Conservation (phyloP, 352 stramenopile genomes). For the Peronospora destructor region DNA sequence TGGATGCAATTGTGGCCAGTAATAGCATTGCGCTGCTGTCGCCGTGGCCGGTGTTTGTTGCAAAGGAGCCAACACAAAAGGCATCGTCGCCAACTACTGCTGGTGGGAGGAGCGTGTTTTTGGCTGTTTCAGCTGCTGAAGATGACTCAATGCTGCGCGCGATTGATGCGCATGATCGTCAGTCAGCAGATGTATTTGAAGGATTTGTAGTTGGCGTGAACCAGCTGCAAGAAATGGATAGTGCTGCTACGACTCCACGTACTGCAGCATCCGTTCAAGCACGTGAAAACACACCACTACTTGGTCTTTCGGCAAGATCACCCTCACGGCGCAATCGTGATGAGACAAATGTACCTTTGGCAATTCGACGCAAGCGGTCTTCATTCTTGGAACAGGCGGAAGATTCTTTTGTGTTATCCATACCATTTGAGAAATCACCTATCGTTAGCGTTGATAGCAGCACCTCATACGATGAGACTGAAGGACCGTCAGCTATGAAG, state of each 20-base stretch:
- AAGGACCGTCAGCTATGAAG: constrained; percentile 31
- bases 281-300: constrained; percentile 49
- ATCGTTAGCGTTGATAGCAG: constrained; percentile 13
- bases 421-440: constrained; percentile 53
- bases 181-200: constrained; percentile 55
- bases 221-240: constrained; percentile 46
- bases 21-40: constrained; percentile 53
- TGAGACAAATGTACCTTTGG: constrained; percentile 16
- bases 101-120: constrained; percentile 63
- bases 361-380: constrained; percentile 54
- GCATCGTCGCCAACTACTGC: constrained; percentile 6
- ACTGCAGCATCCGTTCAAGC: constrained; percentile 22
- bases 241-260: neutral
- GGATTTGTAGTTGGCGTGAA: constrained; percentile 81
- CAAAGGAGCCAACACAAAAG: constrained; percentile 42
- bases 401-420: constrained; percentile 75
- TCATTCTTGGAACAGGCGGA: constrained; percentile 67
- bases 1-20: constrained; percentile 47
- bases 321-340: constrained; percentile 19
- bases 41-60: constrained; percentile 73
- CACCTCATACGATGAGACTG: constrained; percentile 12
- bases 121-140: constrained; percentile 66
- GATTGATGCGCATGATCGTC: constrained; percentile 42
- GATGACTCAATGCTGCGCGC: constrained; percentile 74
- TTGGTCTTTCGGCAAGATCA: constrained; percentile 28